Evolutionary conservation across 2,329 filamentous ascomycete genomes (phyloP), one percentile per base, ranked within the genome.

Genomic region (Tolypocladium endophyticum): DNA sequence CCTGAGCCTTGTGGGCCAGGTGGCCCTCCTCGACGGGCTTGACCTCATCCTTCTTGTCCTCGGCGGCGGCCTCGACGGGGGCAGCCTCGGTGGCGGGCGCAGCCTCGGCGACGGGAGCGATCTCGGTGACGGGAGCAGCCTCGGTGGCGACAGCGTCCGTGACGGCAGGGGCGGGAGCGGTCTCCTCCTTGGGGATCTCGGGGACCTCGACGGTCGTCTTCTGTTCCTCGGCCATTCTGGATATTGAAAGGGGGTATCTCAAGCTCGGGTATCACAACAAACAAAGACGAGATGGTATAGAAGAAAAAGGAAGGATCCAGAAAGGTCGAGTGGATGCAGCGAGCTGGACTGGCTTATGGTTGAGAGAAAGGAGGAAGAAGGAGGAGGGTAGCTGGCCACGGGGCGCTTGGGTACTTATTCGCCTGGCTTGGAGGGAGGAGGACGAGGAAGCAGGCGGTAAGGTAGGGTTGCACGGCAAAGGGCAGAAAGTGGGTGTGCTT

Each of bases 1-100:
- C 90, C 62, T 89, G 87, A 61, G 85, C 88, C 86, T 97, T 96
- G 87, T 96, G 90, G 74, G 89, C 89, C 58, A 97, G 84, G 67
- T 85, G 80, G 63, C 92, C 93, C 76, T 95, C 92, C 73, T 89
- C 87, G 63, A 93, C 81, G 63, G 89, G 88, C 77, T 87, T 86
- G 58, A 78, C 75, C 71, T 83, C 82, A 63, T 80, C 75, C 68
- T 77, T 76, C 71, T 78, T 66, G 58, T 70, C 71, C 45, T 78
- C 77, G 61, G 75, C 73, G 20, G 73, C 67, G 47, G 55, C 55
- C 47, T 76, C 75, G 39, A 66, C 72, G 38, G 80, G 73, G 59
- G 76, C 75, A 64, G 71, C 77, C 64, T 76, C 74, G 53, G 71
- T 71, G 60, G 70, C 64, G 66, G 79, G 76, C 66, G 78, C 75